Percentiles rank a stretch among this genome's conserved stretches.
phyloP scores from a whole-genome alignment of 305 asterid genomes.

The Withania somnifera region DNA sequence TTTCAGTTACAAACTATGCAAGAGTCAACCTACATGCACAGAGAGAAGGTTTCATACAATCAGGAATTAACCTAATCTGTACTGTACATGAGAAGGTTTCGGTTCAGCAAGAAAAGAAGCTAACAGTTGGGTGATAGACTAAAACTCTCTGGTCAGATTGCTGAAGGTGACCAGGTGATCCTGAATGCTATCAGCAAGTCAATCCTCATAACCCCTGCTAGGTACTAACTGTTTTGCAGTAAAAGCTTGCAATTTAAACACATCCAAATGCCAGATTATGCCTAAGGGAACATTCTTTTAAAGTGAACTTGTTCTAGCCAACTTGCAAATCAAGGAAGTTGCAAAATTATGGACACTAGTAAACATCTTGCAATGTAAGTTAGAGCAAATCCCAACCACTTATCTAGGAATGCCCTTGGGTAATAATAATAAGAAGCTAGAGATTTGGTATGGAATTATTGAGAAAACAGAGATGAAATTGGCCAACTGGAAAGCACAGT shows the following conservation, averaged over 20 bases:
- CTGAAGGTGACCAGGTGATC: neutral
- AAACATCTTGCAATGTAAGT: too few species aligned
- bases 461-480: too few species aligned
- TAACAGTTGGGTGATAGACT: neutral
- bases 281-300: neutral
- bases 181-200: neutral
- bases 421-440: too few species aligned
- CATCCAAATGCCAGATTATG: neutral
- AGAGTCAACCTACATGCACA: neutral
- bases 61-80: neutral
- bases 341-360: too few species aligned
- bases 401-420: too few species aligned
- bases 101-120: neutral
- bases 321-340: too few species aligned
- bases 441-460: too few species aligned
- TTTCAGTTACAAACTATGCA: neutral
- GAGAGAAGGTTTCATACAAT: neutral
- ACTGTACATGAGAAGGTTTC: neutral
- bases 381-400: too few species aligned
- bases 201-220: neutral
- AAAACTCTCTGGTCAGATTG: neutral
- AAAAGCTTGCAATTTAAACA: neutral
- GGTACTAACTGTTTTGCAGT: neutral
- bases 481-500: too few species aligned
- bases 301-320: neutral